Base-by-base conservation (phyloP, 148 eudicot species). In the Chenopodium suecicum region DNA sequence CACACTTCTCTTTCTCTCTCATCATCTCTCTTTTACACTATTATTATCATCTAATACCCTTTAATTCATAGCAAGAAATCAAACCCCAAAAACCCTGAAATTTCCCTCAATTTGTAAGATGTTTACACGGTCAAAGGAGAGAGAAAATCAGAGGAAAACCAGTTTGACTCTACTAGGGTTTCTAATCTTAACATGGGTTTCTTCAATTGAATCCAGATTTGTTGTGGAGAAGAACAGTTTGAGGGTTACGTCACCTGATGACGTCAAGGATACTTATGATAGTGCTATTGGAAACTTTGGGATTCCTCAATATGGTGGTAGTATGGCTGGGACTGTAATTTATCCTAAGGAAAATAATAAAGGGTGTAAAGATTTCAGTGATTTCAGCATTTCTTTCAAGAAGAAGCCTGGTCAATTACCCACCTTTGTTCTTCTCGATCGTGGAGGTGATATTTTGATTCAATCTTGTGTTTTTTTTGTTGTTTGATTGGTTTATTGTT, bases 271-370 rank as follows among this genome's bases (percentile, higher is more conserved):
- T 1, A 92, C 85, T 23, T 90, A 93, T 37, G 97, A 96, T 56
- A 89, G 87, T 78, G 97, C 98, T 0, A 93, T 94, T 86, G 99
- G 98, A 1, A 96, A 96, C 87, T 96, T 96, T 75, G 97, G 98
- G 37, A 91, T 94, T 16, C 98, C 98, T 65, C 93, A 92, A 81
- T 93, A 92, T 74, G 95, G 98, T 2, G 97, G 98, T 8, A 93
- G 91, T 78, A 90, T 95, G 93, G 92, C 92, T 25, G 99, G 97
- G 9, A 88, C 91, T 47, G 97, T 92, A 46, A 82, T 84, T 32
- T 94, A 89, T 78, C 97, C 99, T 0, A 94, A 91, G 75, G 97
- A 94, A 14, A 92, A 96, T 54, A 68, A 68, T 41, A 93, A 92
- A 76, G 97, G 94, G 1, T 96, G 98, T 48, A 87, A 80, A 25